Evolutionary conservation across 306 rosid genomes (phyloP).

Genomic region (Nissolia schottii): DNA sequence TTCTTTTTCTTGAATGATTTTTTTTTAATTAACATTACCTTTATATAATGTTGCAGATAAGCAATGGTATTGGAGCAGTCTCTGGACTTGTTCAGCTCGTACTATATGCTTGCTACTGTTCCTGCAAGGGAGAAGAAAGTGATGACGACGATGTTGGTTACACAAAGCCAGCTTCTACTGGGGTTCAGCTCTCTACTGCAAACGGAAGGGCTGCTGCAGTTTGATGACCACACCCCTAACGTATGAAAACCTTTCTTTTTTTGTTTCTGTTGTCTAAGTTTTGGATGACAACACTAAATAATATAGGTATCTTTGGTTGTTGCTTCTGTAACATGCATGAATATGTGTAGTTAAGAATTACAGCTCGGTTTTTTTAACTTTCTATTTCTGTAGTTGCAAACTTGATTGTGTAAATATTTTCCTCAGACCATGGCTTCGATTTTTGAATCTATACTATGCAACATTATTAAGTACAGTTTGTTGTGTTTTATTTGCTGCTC

Average conservation of each 20-base stretch:
- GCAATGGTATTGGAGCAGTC: slow-evolving; percentile 63
- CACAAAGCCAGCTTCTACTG: slow-evolving; percentile 19
- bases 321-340: not conserved
- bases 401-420: no score
- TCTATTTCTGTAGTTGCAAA: not conserved
- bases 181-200: slow-evolving; percentile 33
- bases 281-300: not conserved
- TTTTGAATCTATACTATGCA: no score
- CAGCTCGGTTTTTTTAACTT: not conserved
- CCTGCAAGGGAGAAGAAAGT: not conserved
- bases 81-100: slow-evolving; percentile 53
- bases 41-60: slow-evolving; percentile 39
- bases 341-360: not conserved
- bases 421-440: no score
- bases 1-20: not conserved
- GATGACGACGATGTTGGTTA: not conserved
- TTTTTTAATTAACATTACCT: not conserved
- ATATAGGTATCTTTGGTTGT: not conserved
- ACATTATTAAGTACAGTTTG: no score
- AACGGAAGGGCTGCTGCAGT: not conserved
- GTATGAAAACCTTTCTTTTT: not conserved
- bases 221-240: not conserved
- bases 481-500: no score
- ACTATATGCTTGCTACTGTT: slow-evolving; percentile 39
- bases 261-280: not conserved